Base-by-base conservation (phyloP, 2,329 filamentous ascomycete species). In the Coniochaeta ligniaria region DNA sequence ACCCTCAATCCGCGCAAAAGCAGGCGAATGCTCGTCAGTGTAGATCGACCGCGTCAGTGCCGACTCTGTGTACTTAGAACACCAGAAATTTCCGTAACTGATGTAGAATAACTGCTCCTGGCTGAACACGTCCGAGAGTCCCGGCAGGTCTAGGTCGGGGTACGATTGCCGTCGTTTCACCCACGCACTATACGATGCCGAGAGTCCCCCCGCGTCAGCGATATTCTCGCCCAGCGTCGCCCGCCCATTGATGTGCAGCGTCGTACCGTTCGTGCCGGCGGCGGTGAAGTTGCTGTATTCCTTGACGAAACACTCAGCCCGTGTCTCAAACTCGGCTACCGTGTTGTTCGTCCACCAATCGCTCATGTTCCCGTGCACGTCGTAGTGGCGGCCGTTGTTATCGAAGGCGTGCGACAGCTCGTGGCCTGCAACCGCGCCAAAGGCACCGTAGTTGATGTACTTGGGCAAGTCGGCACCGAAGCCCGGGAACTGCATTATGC, bases 381-480 rank as follows among this genome's bases (percentile, higher is more conserved):
- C 85, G 64, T 84, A 89, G 65, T 86, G 80, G 20, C 85, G 79
- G 9, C 87, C 87, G 0, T 79, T 83, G 36, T 81, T 86, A 69
- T 91, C 88, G 66, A 91, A 90, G 14, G 84, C 87, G 64, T 91
- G 88, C 3, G 84, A 86, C 8, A 91, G 78, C 69, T 90, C 87
- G 67, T 91, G 88, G 2, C 87, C 88, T 9, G 83, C 83, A 2
- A 89, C 81, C 1, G 83, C 80, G 0, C 87, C 88, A 68, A 90
- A 87, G 0, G 83, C 84, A n/a, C 87, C 87, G 69, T 89, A 91
- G 11, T 81, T 81, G 41, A 90, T 73, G 65, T 90, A 91, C 26
- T 82, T 74, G 0, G 88, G 88, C 0, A 88, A 78, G 6, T 80
- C 74, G 12, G 83, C 79, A 61, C 87, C 83, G 67, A 90, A 90